A percentile compares a stretch with the other conserved stretches of the same genome.
Conservation (phyloP, 208 protist genomes). For the Acanthamoeba culbertsoni region DNA sequence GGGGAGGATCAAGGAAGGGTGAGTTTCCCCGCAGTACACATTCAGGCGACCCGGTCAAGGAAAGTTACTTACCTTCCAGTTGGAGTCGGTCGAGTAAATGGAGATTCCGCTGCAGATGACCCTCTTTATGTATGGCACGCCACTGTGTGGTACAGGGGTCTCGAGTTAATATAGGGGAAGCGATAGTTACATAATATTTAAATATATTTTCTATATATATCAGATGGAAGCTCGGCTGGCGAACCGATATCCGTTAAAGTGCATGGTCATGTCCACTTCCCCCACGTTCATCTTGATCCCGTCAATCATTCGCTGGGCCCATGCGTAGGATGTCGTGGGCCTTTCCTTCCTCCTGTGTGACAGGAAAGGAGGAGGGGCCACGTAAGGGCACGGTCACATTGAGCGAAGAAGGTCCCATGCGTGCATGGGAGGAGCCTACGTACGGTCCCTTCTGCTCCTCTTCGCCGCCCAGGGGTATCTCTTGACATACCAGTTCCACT, state of each 20-base stretch:
- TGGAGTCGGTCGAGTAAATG: slow-evolving; percentile 10
- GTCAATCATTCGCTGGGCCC: neutral
- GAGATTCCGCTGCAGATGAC: slow-evolving; percentile 1
- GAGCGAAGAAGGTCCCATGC: neutral
- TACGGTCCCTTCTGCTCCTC: neutral
- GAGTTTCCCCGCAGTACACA: neutral
- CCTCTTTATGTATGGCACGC: neutral
- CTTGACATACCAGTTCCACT: neutral
- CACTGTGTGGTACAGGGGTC: neutral
- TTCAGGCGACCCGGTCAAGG: too few species aligned
- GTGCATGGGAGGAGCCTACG: neutral
- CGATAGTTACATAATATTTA: too few species aligned
- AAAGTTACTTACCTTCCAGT: slow-evolving; percentile 27
- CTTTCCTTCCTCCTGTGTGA: neutral
- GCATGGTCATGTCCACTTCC: slow-evolving; percentile 44
- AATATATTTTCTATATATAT: too few species aligned
- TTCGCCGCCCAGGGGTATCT: neutral
- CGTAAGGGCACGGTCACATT: neutral
- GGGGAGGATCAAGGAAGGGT: neutral
- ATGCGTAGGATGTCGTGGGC: slow-evolving; percentile 2
- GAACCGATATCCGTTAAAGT: slow-evolving; percentile 6
- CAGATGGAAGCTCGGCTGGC: too few species aligned
- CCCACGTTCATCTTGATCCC: slow-evolving; percentile 51
- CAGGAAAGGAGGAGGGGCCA: neutral
- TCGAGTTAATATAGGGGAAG: too few species aligned